Evolutionary conservation across 1,284 basidiomycete genomes (phyloP), one percentile per base, ranked within the genome.

Genomic region (Trichosporon faecale): DNA sequence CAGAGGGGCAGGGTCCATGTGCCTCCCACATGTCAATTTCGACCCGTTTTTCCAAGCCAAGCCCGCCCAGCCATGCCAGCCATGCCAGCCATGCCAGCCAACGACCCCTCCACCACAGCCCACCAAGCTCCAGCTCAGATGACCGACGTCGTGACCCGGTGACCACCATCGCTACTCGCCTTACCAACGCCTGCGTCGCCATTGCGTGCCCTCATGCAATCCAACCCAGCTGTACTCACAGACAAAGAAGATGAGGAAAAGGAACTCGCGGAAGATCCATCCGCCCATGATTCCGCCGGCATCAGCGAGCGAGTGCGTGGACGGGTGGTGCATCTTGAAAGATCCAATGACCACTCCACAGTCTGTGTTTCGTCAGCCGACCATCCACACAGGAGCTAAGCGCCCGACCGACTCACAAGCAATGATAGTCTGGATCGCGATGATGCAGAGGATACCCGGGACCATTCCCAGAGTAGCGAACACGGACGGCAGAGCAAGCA

Each of bases 401-500:
- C 14, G 23, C 25, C 35, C 27, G 23, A 18, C n/a, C n/a, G n/a
- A 37, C 79, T 75, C 64, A 70, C 75, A 81, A n/a, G 78, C 76
- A 37, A 76, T 78, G 66, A 80, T 76, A 14, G 67, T 70, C 29
- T 77, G 79, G 16, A 80, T 65, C 25, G 72, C 69, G 14, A 80
- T 11, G 46, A 82, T 70, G 67, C 76, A 61, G 52, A 81, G 67
- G 33, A 78, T 69, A 14, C 80, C 80, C 6, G 80, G 79, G 7
- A 79, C 77, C 14, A 76, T 68, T 6, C 79, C 78, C 37, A 78
- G 73, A 0, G 73, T 71, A 37, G 73, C 69, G 27, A 80, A 74
- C 11, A 80, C 76, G 5, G 75, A 67, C 3, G 80, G 80, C 44
- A 80, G 77, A 2, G 78, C 76, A 25, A 79, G 70, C 5, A 80